A percentile compares a stretch with the other conserved stretches of the same genome.
Conservation (phyloP, 208 protist species). For the Trypanosoma grayi region DNA sequence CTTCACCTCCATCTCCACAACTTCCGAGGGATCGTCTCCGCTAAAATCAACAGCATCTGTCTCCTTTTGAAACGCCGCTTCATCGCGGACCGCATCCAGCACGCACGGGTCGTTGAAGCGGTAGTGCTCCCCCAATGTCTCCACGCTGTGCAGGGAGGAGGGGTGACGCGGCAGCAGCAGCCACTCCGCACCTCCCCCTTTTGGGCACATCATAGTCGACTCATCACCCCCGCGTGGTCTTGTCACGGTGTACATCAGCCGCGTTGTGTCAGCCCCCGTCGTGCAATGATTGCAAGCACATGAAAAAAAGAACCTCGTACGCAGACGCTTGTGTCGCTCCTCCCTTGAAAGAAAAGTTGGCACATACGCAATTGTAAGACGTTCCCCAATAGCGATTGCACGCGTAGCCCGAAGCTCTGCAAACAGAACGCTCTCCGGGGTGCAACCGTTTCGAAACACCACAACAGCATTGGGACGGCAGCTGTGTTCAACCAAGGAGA, state of each 20-base stretch:
- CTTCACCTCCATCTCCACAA: not conserved
- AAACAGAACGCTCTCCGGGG: slow-evolving; percentile 5
- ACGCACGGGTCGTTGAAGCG: slow-evolving; percentile 8
- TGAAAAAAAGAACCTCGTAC: slow-evolving; percentile 13
- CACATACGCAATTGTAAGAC: slow-evolving; percentile 21
- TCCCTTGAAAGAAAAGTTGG: slow-evolving; percentile 16
- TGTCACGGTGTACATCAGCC: slow-evolving; percentile 1
- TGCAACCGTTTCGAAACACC: slow-evolving; percentile 12
- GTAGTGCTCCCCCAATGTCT: not conserved
- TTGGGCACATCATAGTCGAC: slow-evolving; percentile 8
- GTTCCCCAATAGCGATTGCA: slow-evolving; percentile 11
- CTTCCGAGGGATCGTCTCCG: not conserved
- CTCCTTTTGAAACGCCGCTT: slow-evolving; percentile 11
- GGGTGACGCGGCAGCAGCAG: not conserved
- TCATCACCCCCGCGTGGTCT: not conserved
- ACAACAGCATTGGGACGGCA: slow-evolving; percentile 20
- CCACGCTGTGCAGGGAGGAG: not conserved
- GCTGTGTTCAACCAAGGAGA: slow-evolving; percentile 25
- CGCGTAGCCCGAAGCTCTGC: slow-evolving; percentile 23
- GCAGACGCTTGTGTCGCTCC: slow-evolving; percentile 12
- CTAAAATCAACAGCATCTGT: slow-evolving; percentile 2
- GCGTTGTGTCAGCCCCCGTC: slow-evolving; percentile 8
- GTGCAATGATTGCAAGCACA: slow-evolving; percentile 18
- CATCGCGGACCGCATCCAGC: slow-evolving; percentile 6
- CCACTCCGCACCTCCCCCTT: not conserved